Percentiles rank a stretch among this genome's conserved stretches.
Conservation (phyloP, 2,329 filamentous ascomycete genomes). For the Phaeosphaeriaceae sp. region DNA sequence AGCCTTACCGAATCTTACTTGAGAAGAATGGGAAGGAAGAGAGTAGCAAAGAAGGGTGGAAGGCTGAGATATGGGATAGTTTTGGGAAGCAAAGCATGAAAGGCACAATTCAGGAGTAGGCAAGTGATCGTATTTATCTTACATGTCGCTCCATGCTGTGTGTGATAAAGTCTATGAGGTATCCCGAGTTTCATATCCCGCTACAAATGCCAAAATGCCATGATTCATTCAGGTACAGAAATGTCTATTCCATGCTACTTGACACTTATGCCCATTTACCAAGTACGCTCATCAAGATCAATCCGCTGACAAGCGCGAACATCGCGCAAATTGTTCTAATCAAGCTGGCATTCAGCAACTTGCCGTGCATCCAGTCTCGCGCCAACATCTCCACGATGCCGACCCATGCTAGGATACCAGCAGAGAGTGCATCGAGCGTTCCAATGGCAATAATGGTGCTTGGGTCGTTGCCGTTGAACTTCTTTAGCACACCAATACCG, state of each 20-base stretch:
- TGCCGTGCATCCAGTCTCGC: conserved; percentile 69
- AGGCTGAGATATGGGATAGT: conserved; percentile 40
- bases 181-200: not conserved
- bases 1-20: conserved; percentile 39
- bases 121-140: not conserved
- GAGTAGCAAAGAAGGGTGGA: conserved; percentile 18
- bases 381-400: conserved; percentile 82
- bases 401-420: conserved; percentile 81
- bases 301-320: conserved; percentile 64
- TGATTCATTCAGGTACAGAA: not conserved
- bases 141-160: not conserved
- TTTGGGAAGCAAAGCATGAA: conserved; percentile 43
- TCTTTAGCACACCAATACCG: conserved; percentile 72
- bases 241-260: not conserved
- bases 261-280: conserved; percentile 72
- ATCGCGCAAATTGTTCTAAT: conserved; percentile 60
- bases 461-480: conserved; percentile 76
- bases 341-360: conserved; percentile 59
- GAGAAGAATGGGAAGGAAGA: conserved; percentile 4
- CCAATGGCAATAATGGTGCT: conserved; percentile 74
- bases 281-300: conserved; percentile 74
- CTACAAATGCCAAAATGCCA: conserved; percentile 2
- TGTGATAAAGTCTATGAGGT: not conserved
- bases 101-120: conserved; percentile 33
- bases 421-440: conserved; percentile 75